phyloP scores from a whole-genome alignment of 139 green algal species.

The Desmodesmus armatus region DNA sequence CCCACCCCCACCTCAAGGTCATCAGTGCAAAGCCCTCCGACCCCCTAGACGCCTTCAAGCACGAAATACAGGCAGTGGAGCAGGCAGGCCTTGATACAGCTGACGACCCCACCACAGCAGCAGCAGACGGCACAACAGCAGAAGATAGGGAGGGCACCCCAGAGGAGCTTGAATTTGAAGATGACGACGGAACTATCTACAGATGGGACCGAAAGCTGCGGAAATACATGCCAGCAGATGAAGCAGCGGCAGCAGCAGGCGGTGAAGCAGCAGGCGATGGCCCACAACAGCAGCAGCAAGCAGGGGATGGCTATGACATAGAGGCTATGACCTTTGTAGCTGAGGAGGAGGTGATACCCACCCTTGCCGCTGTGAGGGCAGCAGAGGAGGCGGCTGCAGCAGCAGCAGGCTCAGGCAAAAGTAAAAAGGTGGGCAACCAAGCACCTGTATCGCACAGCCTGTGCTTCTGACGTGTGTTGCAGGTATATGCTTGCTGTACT shows the following conservation, averaged over 20 bases:
- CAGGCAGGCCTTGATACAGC: conserved; percentile 22
- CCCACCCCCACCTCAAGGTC: not conserved
- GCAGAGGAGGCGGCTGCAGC: conserved; percentile 37
- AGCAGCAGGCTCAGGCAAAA: not conserved
- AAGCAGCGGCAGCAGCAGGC: conserved; percentile 16
- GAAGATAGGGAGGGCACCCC: conserved; percentile 55
- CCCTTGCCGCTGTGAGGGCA: conserved; percentile 51
- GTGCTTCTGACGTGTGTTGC: not conserved
- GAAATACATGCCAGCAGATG: conserved; percentile 81
- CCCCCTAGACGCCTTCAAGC: conserved; percentile 71
- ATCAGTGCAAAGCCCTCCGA: conserved; percentile 23
- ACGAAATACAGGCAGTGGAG: conserved; percentile 75
- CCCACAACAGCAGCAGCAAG: conserved; percentile 21
- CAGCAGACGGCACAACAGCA: not conserved
- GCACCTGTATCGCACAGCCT: not conserved
- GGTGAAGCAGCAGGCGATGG: not conserved
- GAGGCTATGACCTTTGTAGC: conserved; percentile 61
- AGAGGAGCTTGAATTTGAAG: conserved; percentile 89
- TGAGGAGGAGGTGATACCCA: conserved; percentile 71
- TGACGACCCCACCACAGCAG: conserved; percentile 2
- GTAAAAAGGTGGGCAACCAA: conserved; percentile 9
- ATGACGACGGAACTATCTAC: conserved; percentile 96
- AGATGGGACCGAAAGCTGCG: conserved; percentile 80
- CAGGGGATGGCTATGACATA: conserved; percentile 50
- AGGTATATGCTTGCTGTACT: not conserved